Percentiles rank a stretch among this genome's conserved stretches.
These are phyloP conservation scores for Xerocomellus intermedius DNA, from an alignment of 768 basidiomycete genomes.

Conservation along the genomic window DNA sequence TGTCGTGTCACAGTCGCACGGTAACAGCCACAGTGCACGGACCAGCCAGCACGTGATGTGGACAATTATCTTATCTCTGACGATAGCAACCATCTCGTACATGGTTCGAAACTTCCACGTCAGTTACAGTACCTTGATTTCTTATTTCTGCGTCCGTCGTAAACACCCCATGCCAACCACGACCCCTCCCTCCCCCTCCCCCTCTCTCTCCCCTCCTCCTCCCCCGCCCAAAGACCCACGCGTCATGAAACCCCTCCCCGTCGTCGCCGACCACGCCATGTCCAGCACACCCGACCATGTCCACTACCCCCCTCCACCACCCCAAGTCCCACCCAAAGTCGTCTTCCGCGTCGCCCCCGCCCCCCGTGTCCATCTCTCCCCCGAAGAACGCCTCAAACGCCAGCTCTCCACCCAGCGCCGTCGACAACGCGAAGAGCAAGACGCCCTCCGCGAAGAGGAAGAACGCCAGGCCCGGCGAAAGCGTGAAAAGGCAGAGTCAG, in stretches of 20 bases:
- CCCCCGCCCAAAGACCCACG: constrained; percentile 26
- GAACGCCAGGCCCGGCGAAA: constrained; percentile 36
- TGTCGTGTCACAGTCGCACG: constrained; percentile 28
- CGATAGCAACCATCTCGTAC: constrained; percentile 9
- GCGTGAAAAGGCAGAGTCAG: constrained; percentile 20
- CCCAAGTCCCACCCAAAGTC: background rate
- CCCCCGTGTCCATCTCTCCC: constrained; percentile 15
- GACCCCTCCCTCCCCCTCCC: background rate
- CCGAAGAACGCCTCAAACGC: constrained; percentile 28
- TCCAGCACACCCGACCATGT: background rate
- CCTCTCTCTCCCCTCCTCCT: constrained; percentile 14
- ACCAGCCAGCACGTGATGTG: constrained; percentile 14
- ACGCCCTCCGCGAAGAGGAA: constrained; percentile 44
- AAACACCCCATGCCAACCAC: constrained; percentile 11
- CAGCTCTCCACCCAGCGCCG: constrained; percentile 22
- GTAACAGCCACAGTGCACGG: constrained; percentile 28
- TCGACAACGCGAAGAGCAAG: constrained; percentile 39
- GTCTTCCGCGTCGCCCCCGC: constrained; percentile 3
- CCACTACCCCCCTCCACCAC: constrained; percentile 6
- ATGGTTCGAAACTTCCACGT: constrained; percentile 18
- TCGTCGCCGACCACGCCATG: constrained; percentile 7
- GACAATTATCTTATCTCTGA: constrained; percentile 22
- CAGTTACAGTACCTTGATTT: constrained; percentile 10
- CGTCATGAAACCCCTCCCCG: constrained; percentile 24
- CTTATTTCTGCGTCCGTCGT: constrained; percentile 15